Conservation (phyloP, 2,329 filamentous ascomycete species). For the Beauveria australis region DNA sequence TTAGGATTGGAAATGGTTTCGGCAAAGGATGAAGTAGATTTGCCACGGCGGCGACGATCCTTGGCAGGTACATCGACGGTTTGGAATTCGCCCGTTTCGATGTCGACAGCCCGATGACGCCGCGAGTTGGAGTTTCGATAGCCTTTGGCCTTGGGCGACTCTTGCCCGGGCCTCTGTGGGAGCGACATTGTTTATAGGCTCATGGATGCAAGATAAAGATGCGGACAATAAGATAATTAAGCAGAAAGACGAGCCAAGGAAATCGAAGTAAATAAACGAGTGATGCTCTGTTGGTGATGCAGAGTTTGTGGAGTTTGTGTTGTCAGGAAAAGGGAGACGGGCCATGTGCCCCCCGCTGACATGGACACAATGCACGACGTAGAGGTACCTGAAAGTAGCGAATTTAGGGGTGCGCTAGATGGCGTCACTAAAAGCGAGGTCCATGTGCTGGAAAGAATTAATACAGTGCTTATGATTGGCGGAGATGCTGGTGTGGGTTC, state of each 20-base stretch:
- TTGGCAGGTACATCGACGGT: constrained; percentile 25
- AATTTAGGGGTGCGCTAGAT: neutral
- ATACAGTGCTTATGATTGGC: neutral
- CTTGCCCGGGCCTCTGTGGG: constrained; percentile 5
- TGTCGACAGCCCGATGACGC: constrained; percentile 34
- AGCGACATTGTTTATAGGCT: constrained; percentile 8
- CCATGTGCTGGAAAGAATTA: neutral
- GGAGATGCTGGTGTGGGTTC: neutral
- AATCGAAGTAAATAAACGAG: constrained; percentile 3
- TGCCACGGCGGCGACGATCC: constrained; percentile 45
- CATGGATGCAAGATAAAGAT: constrained; percentile 2
- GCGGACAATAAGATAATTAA: neutral
- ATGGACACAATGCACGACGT: neutral
- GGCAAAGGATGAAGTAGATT: constrained; percentile 49
- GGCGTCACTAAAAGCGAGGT: neutral
- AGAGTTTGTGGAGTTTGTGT: constrained; percentile 12
- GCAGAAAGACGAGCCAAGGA: neutral
- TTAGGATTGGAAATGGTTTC: constrained; percentile 50
- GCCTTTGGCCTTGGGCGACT: neutral
- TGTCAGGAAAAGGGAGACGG: constrained; percentile 8
- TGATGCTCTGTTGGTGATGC: constrained; percentile 7
- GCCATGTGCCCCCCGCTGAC: constrained; percentile 1
- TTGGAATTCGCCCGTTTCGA: constrained; percentile 56
- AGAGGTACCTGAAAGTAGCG: neutral
- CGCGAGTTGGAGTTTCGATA: constrained; percentile 7